Conservation (phyloP, 2,329 filamentous ascomycete genomes). For the Fonsecaea multimorphosa region DNA sequence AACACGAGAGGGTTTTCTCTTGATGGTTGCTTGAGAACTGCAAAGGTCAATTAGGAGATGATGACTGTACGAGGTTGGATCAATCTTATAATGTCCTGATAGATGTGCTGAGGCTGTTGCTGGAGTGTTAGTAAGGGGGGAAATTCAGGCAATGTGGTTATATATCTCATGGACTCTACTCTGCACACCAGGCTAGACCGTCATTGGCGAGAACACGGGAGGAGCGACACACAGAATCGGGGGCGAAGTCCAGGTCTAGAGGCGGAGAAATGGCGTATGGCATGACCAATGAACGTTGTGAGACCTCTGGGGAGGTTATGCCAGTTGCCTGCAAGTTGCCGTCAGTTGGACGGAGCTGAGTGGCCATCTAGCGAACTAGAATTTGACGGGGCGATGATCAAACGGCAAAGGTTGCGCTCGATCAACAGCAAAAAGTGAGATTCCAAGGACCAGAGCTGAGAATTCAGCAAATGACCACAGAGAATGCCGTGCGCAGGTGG, state of each 20-base stretch:
- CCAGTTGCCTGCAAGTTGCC: slow-evolving; percentile 34
- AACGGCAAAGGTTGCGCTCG: slow-evolving; percentile 26
- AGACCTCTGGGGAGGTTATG: slow-evolving; percentile 21
- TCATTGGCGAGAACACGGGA: not conserved
- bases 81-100: not conserved
- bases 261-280: slow-evolving; percentile 18
- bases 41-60: not conserved
- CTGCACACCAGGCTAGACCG: slow-evolving; percentile 19
- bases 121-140: not conserved
- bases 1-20: not conserved
- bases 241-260: slow-evolving; percentile 8
- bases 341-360: slow-evolving; percentile 21
- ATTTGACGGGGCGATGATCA: slow-evolving; percentile 26
- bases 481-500: slow-evolving; percentile 8
- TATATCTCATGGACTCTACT: slow-evolving; percentile 13
- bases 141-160: slow-evolving; percentile 9
- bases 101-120: not conserved
- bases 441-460: slow-evolving; percentile 13
- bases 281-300: slow-evolving; percentile 11
- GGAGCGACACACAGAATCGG: slow-evolving; percentile 1
- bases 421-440: slow-evolving; percentile 30
- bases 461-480: slow-evolving; percentile 24
- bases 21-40: not conserved
- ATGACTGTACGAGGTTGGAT: not conserved
- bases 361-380: slow-evolving; percentile 21